Evolutionary conservation across 371 early-diverging fungal species (phyloP).

Genomic region (Mortierella sp.): DNA sequence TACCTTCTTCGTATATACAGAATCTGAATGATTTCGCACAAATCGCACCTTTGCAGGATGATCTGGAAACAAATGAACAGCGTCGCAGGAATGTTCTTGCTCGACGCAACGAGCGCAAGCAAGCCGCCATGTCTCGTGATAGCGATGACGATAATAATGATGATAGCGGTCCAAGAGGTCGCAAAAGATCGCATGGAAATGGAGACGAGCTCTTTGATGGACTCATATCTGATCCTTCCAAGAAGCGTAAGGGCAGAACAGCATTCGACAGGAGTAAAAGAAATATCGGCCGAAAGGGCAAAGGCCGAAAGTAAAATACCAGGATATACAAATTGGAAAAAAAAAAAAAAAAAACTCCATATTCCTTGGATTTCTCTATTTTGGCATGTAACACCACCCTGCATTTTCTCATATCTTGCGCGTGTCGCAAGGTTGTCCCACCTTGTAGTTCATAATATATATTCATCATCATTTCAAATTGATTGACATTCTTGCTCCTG

Average conservation of each 20-base stretch:
- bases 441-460: background rate
- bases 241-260: conserved; percentile 39
- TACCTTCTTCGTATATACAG: conserved; percentile 29
- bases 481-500: too few species aligned
- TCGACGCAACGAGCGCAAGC: conserved; percentile 60
- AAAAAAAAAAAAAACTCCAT: too few species aligned
- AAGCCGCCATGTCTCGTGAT: conserved; percentile 36
- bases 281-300: conserved; percentile 33
- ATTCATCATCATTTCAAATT: background rate
- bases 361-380: background rate
- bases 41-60: conserved; percentile 68
- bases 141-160: conserved; percentile 43
- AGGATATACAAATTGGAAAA: too few species aligned
- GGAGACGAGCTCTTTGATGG: conserved; percentile 41
- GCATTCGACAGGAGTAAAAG: conserved; percentile 55
- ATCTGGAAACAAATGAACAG: conserved; percentile 66
- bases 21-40: conserved; percentile 82
- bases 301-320: conserved; percentile 29
- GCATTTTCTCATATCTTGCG: background rate
- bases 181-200: conserved; percentile 27
- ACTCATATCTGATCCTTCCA: conserved; percentile 45
- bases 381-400: background rate
- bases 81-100: conserved; percentile 66
- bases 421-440: background rate
- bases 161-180: conserved; percentile 26